Evolutionary conservation across 805 yeast species (phyloP), one percentile per base, ranked within the genome.

Genomic region (Candida krabiensis): DNA sequence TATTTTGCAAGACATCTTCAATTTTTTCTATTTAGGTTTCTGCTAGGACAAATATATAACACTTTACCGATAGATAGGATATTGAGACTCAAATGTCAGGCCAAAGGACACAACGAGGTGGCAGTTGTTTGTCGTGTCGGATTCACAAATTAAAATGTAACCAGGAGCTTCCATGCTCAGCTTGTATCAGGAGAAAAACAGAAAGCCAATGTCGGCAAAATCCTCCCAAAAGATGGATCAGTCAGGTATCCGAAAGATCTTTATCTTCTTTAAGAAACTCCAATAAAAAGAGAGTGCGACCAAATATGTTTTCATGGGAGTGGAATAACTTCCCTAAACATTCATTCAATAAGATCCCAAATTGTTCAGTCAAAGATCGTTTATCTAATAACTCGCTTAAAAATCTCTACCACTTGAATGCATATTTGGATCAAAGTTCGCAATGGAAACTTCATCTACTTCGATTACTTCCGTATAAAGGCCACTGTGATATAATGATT

Each of bases 141-240:
- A 13, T 37, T 9, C 37, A 37, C 17, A 44, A 45, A 38, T 28
- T 43, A 9, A 41, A 38, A 18, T 47, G 47, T 33, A 35, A 43
- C 24, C 37, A 40, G 15, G 38, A 31, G 17, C 30, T 45, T 17
- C 52, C 50, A 3, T 37, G 43, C 25, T 34, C 35, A 9, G 32
- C 39, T 5, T 47, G 48, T 21, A 29, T 31, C 9, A 33, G 40
- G 25, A 17, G 41, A 13, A 36, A 40, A 16, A 43, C 40, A 16
- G 32, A 24, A 17, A 46, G 37, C 4, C 38, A 36, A 62, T 22
- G 62, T 69, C 9, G 57, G 75, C 54, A 63, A 13, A 39, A 42
- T 19, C 49, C 49, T 4, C 47, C 49, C 7, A 45, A 31, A 14
- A 39, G 25, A n/a, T 41, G 46, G 46, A 33, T 41, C 22, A 40